These are phyloP conservation scores for Rauvolfia tetraphylla DNA, from an alignment of 257 asterid species.

Conservation along the genomic window DNA sequence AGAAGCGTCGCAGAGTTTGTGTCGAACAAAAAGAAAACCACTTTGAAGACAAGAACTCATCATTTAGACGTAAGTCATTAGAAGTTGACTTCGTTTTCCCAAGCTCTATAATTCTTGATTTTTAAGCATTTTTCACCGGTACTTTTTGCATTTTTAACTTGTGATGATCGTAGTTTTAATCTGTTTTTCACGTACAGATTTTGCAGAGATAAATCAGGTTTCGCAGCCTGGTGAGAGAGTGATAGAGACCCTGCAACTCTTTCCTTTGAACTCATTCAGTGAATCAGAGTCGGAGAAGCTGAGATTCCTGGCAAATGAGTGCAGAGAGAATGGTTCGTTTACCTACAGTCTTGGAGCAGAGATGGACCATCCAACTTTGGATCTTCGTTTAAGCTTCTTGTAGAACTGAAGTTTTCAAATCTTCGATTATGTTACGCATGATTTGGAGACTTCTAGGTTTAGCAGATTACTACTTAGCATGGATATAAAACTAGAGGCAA, in stretches of 20 bases:
- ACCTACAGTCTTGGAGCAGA: slow-evolving; percentile 36
- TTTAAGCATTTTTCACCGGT: too few species aligned
- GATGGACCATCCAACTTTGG: slow-evolving; percentile 62
- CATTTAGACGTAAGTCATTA: slow-evolving; percentile 32
- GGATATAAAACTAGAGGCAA: not conserved
- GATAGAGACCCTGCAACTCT: slow-evolving; percentile 65
- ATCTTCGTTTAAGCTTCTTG: slow-evolving; percentile 67
- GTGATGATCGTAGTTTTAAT: not conserved
- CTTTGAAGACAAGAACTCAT: slow-evolving; percentile 20
- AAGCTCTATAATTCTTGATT: too few species aligned
- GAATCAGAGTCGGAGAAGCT: slow-evolving; percentile 45
- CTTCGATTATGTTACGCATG: not conserved
- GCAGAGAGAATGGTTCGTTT: slow-evolving; percentile 34
- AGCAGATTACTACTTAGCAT: not conserved
- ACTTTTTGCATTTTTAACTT: not conserved
- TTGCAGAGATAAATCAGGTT: slow-evolving; percentile 31
- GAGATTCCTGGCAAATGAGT: slow-evolving; percentile 31
- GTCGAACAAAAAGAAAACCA: slow-evolving; percentile 27
- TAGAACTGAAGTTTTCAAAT: slow-evolving; percentile 1
- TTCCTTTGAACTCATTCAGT: slow-evolving; percentile 51
- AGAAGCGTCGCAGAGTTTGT: slow-evolving; percentile 73
- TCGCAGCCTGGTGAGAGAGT: slow-evolving; percentile 41
- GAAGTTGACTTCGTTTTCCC: not conserved
- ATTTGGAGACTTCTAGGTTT: not conserved
- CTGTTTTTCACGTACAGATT: slow-evolving; percentile 34